These are phyloP conservation scores for Erigeron canadensis DNA, from an alignment of 129 eudicot genomes.

Conservation along the genomic window DNA sequence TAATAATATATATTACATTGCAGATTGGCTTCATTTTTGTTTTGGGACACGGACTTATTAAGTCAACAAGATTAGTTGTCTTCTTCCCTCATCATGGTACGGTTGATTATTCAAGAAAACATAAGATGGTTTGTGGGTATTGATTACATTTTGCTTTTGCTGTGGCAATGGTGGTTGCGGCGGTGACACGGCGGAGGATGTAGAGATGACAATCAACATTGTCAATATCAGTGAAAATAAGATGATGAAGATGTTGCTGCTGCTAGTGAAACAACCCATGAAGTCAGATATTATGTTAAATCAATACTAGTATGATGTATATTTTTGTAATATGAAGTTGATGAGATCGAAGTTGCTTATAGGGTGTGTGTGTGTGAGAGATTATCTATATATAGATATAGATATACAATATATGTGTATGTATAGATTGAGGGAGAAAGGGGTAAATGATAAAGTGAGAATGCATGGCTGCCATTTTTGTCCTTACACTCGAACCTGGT, in stretches of 20 bases:
- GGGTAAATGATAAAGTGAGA: no score
- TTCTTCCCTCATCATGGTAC: background rate
- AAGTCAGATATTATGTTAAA: background rate
- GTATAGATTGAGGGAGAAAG: no score
- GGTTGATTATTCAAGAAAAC: constrained; percentile 29
- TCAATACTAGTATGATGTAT: no score
- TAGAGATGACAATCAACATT: constrained; percentile 16
- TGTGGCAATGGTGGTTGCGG: background rate
- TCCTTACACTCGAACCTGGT: no score
- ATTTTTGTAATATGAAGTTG: no score
- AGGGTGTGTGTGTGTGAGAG: background rate
- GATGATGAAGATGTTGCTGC: no score
- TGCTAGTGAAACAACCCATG: constrained; percentile 20
- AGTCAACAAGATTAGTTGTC: constrained; percentile 18
- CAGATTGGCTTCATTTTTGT: no score
- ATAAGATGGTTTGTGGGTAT: constrained; percentile 29
- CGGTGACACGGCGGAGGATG: constrained; percentile 6
- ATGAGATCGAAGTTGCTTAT: constrained; percentile 13
- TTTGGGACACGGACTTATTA: no score
- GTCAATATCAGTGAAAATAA: background rate
- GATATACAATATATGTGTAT: no score
- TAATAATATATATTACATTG: no score
- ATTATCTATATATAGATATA: background rate
- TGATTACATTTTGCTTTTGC: background rate
- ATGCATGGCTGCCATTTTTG: no score